A percentile compares a stretch with the other conserved stretches of the same genome.
Conservation (phyloP, 345 rosid species). For the Murraya paniculata region DNA sequence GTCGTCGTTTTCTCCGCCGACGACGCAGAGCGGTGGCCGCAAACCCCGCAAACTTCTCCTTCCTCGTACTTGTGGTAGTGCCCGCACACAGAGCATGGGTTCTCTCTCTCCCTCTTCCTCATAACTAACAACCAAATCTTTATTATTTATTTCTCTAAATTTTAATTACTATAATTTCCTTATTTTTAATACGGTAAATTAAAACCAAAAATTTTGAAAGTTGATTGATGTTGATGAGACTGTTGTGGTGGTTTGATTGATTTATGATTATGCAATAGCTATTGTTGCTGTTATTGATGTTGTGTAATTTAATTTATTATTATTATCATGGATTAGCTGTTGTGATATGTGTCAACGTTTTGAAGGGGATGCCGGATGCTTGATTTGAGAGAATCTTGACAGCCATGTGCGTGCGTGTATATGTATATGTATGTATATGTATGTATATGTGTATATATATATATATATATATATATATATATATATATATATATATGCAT, state of each 20-base stretch:
- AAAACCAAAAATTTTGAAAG: not conserved
- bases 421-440: not conserved
- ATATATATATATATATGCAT: not conserved
- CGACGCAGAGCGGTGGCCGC: slow-evolving; percentile 77
- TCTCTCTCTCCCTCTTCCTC: slow-evolving; percentile 99
- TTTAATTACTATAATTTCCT: no score
- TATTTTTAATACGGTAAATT: not conserved
- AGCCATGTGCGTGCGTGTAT: not conserved
- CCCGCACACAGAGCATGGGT: slow-evolving; percentile 95
- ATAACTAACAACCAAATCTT: slow-evolving; percentile 4
- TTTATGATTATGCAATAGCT: not conserved
- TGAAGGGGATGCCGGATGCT: not conserved
- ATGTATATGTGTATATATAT: not conserved
- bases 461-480: not conserved
- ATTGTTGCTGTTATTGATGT: not conserved
- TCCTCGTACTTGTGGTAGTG: slow-evolving; percentile 99
- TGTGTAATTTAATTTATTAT: not conserved
- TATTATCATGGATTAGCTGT: not conserved
- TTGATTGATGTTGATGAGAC: not conserved
- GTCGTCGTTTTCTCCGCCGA: slow-evolving; percentile 41
- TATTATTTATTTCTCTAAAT: not conserved
- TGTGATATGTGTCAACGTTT: not conserved
- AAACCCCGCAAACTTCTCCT: slow-evolving; percentile 93
- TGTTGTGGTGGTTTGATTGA: not conserved
- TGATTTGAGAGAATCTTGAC: slow-evolving; percentile 1